These are phyloP conservation scores for Geranium brycei DNA, from an alignment of 345 rosid genomes.

Conservation along the genomic window DNA sequence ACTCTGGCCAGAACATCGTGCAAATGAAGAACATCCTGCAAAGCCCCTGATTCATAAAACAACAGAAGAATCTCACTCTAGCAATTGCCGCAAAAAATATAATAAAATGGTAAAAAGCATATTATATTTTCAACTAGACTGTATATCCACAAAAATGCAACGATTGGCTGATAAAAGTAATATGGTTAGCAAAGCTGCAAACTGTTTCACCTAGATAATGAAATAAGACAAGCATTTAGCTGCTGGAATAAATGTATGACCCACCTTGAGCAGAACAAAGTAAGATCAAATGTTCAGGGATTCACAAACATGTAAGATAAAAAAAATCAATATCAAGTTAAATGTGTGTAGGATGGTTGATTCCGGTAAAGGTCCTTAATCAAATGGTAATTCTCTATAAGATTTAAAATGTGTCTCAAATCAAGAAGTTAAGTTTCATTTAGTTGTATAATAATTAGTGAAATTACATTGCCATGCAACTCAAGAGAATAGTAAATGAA, in stretches of 20 bases:
- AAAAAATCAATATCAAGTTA: neutral
- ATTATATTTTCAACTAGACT: neutral
- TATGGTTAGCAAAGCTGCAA: neutral
- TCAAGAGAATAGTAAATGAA: no score
- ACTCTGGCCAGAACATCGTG: constrained; percentile 99
- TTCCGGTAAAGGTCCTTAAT: no score
- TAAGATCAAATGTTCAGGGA: neutral
- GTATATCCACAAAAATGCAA: no score
- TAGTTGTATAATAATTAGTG: no score
- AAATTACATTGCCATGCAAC: no score
- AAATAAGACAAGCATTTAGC: neutral
- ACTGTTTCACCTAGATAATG: neutral
- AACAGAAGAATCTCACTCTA: constrained; percentile 4
- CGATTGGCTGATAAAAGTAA: no score
- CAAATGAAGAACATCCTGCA: constrained; percentile 97
- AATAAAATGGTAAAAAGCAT: neutral
- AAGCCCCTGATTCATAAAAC: constrained; percentile 58
- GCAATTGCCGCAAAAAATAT: constrained; percentile 1
- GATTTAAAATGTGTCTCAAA: no score
- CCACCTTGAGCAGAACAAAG: neutral
- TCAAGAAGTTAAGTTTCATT: no score
- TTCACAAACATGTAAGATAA: neutral
- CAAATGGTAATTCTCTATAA: no score
- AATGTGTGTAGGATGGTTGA: neutral
- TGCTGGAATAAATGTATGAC: no score